Percentiles rank a stretch among this genome's conserved stretches.
Conservation (phyloP, 179 eudicot genomes). For the Heliamphora ciliata region DNA sequence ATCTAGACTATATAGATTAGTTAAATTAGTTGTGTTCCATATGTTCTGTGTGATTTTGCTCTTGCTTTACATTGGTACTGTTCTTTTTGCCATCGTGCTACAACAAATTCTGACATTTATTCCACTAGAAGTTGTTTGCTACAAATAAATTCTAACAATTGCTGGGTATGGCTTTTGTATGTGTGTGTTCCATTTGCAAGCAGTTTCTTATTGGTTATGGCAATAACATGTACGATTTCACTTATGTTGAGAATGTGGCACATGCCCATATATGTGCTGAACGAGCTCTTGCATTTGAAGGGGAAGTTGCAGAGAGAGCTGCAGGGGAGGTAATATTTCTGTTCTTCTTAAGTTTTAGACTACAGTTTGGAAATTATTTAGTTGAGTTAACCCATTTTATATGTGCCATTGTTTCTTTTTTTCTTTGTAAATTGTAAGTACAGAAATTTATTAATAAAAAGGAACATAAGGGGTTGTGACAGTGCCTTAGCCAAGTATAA, state of each 20-base stretch:
- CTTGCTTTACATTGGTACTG: background rate
- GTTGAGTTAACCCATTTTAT: too few relatives aligned
- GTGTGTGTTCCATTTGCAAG: constrained; percentile 1
- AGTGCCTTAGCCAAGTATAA: too few relatives aligned
- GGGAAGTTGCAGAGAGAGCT: constrained; percentile 68
- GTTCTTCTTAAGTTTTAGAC: too few relatives aligned
- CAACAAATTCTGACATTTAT: constrained; percentile 2
- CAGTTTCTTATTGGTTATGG: constrained; percentile 96
- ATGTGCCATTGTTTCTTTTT: too few relatives aligned
- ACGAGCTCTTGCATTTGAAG: constrained; percentile 85
- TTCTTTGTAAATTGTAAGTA: too few relatives aligned
- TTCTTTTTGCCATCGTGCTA: background rate
- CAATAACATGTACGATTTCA: constrained; percentile 88
- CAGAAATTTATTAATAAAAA: too few relatives aligned
- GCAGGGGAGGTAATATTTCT: constrained; percentile 41
- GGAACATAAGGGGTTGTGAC: too few relatives aligned
- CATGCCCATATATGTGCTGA: constrained; percentile 99
- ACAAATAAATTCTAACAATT: background rate
- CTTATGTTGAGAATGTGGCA: constrained; percentile 95
- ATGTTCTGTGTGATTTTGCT: background rate
- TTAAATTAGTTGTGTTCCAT: background rate
- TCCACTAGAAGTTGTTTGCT: background rate
- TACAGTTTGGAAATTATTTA: too few relatives aligned
- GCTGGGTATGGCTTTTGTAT: constrained; percentile 2
- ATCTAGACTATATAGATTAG: background rate